These are phyloP conservation scores for Debaryomyces sp. DNA, from an alignment of 1,139 yeast species.

Conservation along the genomic window DNA sequence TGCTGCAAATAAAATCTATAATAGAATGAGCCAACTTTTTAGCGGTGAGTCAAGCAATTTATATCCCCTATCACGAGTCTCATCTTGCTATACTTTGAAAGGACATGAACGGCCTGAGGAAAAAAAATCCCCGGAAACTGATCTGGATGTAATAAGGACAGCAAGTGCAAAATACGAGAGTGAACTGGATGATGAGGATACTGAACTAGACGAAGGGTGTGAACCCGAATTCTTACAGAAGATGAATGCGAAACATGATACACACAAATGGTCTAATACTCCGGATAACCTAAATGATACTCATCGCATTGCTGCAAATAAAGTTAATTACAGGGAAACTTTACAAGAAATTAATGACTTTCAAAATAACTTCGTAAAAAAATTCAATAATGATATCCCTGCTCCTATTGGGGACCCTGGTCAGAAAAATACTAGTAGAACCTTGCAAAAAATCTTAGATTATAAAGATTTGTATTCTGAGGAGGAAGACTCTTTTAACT, in stretches of 20 bases:
- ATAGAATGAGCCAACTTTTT: constrained; percentile 16
- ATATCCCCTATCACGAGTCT: constrained; percentile 20
- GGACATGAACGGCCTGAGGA: not conserved
- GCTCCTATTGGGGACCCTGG: not conserved
- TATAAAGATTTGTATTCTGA: constrained; percentile 25
- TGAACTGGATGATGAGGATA: constrained; percentile 12
- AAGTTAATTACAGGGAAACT: constrained; percentile 21
- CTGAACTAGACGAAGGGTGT: constrained; percentile 1
- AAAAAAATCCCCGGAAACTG: constrained; percentile 5
- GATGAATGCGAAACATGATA: not conserved
- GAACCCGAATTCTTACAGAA: not conserved
- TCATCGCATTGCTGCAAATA: not conserved
- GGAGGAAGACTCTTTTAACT: not conserved
- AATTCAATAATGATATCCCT: constrained; percentile 14
- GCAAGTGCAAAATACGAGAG: constrained; percentile 12
- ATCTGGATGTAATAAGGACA: not conserved
- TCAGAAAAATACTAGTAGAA: constrained; percentile 24
- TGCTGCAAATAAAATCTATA: constrained; percentile 12
- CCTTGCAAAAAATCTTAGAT: constrained; percentile 41
- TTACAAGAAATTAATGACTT: constrained; percentile 36
- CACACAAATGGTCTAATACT: not conserved
- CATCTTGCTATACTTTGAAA: not conserved
- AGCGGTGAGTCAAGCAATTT: constrained; percentile 21
- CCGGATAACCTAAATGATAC: not conserved
- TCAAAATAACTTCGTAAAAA: constrained; percentile 34